Evolutionary conservation across 805 yeast species (phyloP).

Genomic region (Hanseniaspora occidentalis): DNA sequence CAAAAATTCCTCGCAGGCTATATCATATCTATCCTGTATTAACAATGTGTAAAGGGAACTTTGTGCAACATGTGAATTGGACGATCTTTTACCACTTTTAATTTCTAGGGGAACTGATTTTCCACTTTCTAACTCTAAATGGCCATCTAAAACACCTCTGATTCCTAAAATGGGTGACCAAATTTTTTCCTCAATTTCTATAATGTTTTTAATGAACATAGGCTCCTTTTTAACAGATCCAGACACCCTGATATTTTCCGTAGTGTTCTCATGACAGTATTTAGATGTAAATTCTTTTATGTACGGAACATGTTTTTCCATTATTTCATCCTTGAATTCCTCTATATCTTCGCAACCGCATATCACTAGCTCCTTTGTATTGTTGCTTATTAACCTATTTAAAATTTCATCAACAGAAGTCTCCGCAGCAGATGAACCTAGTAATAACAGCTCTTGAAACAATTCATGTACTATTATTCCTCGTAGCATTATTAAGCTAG

Average conservation of each 20-base stretch:
- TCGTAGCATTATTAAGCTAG: slow-evolving; percentile 51
- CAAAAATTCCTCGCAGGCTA: slow-evolving; percentile 51
- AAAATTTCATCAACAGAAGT: slow-evolving; percentile 26
- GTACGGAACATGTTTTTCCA: slow-evolving; percentile 35
- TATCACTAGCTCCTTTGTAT: slow-evolving; percentile 1
- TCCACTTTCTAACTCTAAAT: slow-evolving; percentile 52
- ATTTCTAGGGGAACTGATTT: slow-evolving; percentile 73
- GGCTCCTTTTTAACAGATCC: slow-evolving; percentile 18
- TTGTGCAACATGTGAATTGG: slow-evolving; percentile 72
- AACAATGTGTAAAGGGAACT: slow-evolving; percentile 70
- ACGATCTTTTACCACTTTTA: slow-evolving; percentile 63
- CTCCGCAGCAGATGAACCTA: slow-evolving; percentile 16
- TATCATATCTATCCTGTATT: slow-evolving; percentile 65
- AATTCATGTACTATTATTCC: slow-evolving; percentile 77
- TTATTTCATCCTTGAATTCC: slow-evolving; percentile 30
- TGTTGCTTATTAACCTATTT: background rate
- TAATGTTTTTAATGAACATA: slow-evolving; percentile 46
- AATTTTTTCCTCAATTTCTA: slow-evolving; percentile 82
- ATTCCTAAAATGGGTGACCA: slow-evolving; percentile 88
- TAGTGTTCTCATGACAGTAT: slow-evolving; percentile 28
- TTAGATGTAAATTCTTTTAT: slow-evolving; percentile 40
- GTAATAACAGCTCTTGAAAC: slow-evolving; percentile 39
- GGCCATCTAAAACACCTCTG: slow-evolving; percentile 82
- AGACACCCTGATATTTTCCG: slow-evolving; percentile 12
- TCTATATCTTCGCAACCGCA: slow-evolving; percentile 34